Evolutionary conservation across 176 grass and related monocot species (phyloP).

Genomic region (Otatea glauca): DNA sequence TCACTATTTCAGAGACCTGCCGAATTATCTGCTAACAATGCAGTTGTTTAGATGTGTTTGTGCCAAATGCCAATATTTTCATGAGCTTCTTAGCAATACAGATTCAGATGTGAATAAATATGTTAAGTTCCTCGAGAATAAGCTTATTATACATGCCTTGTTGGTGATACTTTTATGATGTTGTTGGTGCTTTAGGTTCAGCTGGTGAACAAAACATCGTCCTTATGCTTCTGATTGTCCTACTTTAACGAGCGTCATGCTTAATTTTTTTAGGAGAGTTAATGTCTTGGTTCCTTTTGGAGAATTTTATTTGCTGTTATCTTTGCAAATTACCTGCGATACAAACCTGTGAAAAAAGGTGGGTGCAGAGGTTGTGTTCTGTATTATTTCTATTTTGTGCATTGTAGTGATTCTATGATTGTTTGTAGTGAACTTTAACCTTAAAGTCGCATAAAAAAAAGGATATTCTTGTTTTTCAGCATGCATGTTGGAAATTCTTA

Average conservation of each 20-base stretch:
- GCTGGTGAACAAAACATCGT: neutral
- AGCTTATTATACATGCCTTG: neutral
- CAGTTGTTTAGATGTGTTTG: neutral
- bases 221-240: neutral
- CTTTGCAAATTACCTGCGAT: constrained; percentile 57
- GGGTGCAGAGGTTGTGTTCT: neutral
- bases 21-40: neutral
- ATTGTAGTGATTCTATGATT: neutral
- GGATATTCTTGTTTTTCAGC: neutral
- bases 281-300: constrained; percentile 63
- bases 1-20: neutral
- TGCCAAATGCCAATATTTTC: neutral
- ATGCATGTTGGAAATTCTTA: neutral
- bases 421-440: neutral
- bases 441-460: neutral
- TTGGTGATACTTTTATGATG: neutral
- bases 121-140: constrained; percentile 8
- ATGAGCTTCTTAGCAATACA: neutral
- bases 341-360: constrained; percentile 85
- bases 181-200: neutral
- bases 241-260: neutral
- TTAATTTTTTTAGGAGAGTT: constrained; percentile 58
- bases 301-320: constrained; percentile 49
- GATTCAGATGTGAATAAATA: neutral
- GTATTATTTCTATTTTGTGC: neutral